These are phyloP conservation scores for Taphrina sp. DNA, from an alignment of 1,139 yeast genomes.

Conservation along the genomic window DNA sequence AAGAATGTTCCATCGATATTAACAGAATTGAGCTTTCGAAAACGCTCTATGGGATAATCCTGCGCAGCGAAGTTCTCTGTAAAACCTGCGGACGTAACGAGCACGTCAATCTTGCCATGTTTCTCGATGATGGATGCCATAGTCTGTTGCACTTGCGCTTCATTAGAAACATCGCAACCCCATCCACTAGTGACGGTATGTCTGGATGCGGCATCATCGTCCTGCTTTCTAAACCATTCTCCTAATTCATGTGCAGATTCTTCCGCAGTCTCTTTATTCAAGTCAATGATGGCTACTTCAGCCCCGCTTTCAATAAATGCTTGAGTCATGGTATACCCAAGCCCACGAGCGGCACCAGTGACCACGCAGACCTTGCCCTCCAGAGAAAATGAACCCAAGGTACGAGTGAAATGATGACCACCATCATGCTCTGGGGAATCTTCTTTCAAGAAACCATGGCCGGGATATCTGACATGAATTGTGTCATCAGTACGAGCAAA, in stretches of 20 bases:
- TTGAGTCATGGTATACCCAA: constrained; percentile 79
- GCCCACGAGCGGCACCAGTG: constrained; percentile 84
- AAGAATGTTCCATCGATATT: constrained; percentile 76
- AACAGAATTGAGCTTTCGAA: constrained; percentile 70
- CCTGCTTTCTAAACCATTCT: constrained; percentile 18
- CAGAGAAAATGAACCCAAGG: constrained; percentile 46
- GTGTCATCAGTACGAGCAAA: constrained; percentile 19
- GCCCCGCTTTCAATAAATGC: constrained; percentile 91
- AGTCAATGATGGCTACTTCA: constrained; percentile 50
- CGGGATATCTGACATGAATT: constrained; percentile 10
- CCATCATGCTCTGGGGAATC: constrained; percentile 10
- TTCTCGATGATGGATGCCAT: constrained; percentile 15
- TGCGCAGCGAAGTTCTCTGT: constrained; percentile 48
- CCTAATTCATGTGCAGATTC: constrained; percentile 27
- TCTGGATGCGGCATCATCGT: constrained; percentile 18
- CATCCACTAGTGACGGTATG: constrained; percentile 24
- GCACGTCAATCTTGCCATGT: constrained; percentile 21
- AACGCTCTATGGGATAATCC: constrained; percentile 73
- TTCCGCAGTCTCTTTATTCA: constrained; percentile 19
- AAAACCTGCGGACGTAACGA: constrained; percentile 4
- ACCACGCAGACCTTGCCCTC: constrained; percentile 82
- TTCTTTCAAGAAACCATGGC: constrained; percentile 13
- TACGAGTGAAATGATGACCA: constrained; percentile 14
- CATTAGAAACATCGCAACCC: constrained; percentile 28
- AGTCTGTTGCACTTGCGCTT: constrained; percentile 18